Evolutionary conservation across 2,329 filamentous ascomycete species (phyloP), one percentile per base, ranked within the genome.

Genomic region (Iodosphaeria phyllophila): DNA sequence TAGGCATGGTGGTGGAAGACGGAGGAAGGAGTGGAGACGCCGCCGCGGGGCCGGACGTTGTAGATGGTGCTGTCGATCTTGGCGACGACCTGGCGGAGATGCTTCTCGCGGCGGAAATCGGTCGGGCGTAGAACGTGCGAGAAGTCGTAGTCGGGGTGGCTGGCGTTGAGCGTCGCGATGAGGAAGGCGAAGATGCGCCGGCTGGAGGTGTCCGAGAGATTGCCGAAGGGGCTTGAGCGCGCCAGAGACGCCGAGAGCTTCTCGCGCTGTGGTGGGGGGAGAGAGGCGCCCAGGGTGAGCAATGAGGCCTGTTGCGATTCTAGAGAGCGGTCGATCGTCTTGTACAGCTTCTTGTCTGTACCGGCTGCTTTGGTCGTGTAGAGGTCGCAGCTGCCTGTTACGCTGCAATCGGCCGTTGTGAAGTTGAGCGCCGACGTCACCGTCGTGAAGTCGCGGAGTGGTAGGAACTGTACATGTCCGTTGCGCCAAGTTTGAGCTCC

Each of bases 331-430:
- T 93, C 84, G 44, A 98, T 95, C 45, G 75, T 79, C 52, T 84
- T 91, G 60, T 93, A 93, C 6, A 98, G 61, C 47, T 95, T 95
- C 65, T 93, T 93, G 48, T 98, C 89, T 34, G 75, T 74, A 22
- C 84, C 83, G 28, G 86, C 83, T 16, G 89, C 84, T 52, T 98
- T 98, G 14, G 84, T 93, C 7, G 86, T 95, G 59, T 93, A 98
- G 11, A 95, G 64, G 50, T 98, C 89, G 60, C 86, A 95, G 35
- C 80, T 79, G 39, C 89, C 89, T 15, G 83, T 75, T 31, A 98
- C 77, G 38, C 86, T 79, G 45, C 82, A 84, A 47, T 95, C 86
- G 25, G 78, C 71, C 1, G 86, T 93, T 42, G 89, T 80, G 59
- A 95, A 95, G 47, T 92, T 95, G 45, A 98, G 71, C 34, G 86